Conservation (phyloP, 345 rosid genomes). For the Ailanthus altissimus region DNA sequence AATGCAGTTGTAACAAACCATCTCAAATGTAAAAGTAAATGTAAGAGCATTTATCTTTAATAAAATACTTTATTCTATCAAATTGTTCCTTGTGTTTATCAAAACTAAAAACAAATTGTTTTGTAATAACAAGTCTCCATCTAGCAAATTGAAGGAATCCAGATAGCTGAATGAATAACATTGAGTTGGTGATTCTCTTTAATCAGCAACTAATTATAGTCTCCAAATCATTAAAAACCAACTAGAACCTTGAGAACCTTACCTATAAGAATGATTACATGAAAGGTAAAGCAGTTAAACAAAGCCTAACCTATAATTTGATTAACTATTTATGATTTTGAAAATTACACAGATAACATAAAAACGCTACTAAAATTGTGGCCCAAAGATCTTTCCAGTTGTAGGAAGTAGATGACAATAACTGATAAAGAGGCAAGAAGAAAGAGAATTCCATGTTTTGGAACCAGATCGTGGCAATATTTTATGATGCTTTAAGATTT, state of each 20-base stretch:
- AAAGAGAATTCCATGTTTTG: not conserved
- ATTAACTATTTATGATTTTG: not conserved
- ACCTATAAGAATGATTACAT: not conserved
- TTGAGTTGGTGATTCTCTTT: not conserved
- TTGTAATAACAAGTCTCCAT: not conserved
- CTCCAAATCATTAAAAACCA: not conserved
- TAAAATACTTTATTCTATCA: not conserved
- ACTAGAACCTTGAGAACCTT: not conserved
- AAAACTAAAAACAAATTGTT: not conserved
- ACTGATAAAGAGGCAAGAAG: not conserved
- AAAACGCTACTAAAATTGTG: not conserved
- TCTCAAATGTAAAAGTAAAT: not conserved
- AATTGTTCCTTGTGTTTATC: not conserved
- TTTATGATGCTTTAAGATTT: not conserved
- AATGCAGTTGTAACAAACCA: not conserved
- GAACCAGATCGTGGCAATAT: not conserved
- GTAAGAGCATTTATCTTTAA: not conserved
- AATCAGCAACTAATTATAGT: not conserved
- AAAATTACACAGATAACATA: not conserved
- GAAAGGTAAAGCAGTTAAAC: not conserved
- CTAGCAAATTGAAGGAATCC: not conserved
- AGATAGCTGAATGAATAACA: not conserved
- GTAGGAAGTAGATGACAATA: not conserved
- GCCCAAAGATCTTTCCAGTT: not conserved
- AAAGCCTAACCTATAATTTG: not conserved